Percentiles rank a stretch among this genome's conserved stretches.
These are phyloP conservation scores for Astrephomene gubernaculifera DNA, from an alignment of 139 green algal genomes.

Conservation along the genomic window DNA sequence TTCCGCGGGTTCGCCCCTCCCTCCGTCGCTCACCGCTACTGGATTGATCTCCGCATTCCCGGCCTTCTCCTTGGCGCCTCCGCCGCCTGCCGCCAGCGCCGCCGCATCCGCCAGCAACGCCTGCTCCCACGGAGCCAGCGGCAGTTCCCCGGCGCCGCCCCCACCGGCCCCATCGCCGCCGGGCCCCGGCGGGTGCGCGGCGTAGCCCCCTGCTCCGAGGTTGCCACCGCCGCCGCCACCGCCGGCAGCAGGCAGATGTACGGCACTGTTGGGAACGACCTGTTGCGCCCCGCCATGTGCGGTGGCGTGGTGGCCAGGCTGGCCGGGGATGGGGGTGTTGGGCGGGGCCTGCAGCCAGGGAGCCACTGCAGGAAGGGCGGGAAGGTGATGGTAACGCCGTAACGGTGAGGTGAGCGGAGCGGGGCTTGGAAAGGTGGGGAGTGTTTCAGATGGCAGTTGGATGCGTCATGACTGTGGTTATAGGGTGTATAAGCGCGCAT, in stretches of 20 bases:
- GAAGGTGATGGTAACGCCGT: background rate
- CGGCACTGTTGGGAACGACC: constrained; percentile 25
- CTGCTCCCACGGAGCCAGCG: constrained; percentile 30
- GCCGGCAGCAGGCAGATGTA: background rate
- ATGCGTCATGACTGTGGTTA: too few species aligned
- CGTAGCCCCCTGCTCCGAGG: background rate
- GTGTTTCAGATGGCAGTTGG: too few species aligned
- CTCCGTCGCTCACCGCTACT: constrained; percentile 48
- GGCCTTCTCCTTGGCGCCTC: constrained; percentile 33
- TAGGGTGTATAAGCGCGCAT: background rate
- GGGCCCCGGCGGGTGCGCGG: background rate
- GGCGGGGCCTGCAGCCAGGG: constrained; percentile 9
- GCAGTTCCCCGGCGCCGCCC: background rate
- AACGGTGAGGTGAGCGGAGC: background rate
- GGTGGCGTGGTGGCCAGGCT: background rate
- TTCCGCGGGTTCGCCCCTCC: background rate
- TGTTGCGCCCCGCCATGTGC: constrained; percentile 29
- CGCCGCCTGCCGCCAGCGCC: constrained; percentile 3
- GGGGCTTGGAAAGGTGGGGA: too few species aligned
- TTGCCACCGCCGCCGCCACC: background rate
- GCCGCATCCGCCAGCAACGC: background rate
- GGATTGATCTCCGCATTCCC: constrained; percentile 85
- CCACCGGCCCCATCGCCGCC: constrained; percentile 1
- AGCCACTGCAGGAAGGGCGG: background rate
- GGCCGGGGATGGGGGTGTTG: background rate